Base-by-base conservation (phyloP, 208 protist species). In the Acanthamoeba healyi region DNA sequence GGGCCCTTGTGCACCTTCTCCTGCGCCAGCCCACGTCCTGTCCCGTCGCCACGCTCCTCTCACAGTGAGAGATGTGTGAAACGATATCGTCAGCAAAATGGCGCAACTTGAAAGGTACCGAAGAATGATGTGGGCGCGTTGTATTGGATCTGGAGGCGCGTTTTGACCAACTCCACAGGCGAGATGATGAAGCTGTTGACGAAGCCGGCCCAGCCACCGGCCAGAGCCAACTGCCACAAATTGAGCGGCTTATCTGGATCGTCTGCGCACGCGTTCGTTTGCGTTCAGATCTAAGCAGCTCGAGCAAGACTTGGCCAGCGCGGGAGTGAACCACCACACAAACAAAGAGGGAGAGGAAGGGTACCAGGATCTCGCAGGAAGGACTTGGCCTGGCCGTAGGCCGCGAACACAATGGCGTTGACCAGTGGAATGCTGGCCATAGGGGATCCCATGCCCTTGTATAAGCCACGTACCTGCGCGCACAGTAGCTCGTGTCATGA, bases 81-180 rank as follows among this genome's bases (percentile, higher is more conserved):
- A n/a, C n/a, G n/a, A n/a, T n/a, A n/a, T n/a, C n/a, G n/a, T n/a
- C n/a, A n/a, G 49, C 9, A 3, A 22, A 14, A 44, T 5, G 26
- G 19, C 3, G n/a, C 22, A 3, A 54, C 3, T 19, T 12, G 49
- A 12, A 38, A 58, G 77, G 49, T 56, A 56, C 79, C 42, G 12
- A 61, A 87, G 24, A 87, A 87, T 1, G 79, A 63, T 7, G 40
- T 26, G 29, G 87, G 42, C 26, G 38, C 46, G 65, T 79, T 49
- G 58, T 92, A 92, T 34, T 92, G 87, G 19, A 92, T 26, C 65
- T 92, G 87, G 32, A 92, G 65, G 65, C 87, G 87, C 87, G 87
- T 92, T 34, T 92, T 92, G 42, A 92, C 65, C 32, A 92, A 40
- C 38, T 92, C 87, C 0, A 92, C 87, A 22, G 87, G 87, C 38